Conservation (phyloP, 2,329 filamentous ascomycete genomes). For the Aspergillus hiratsukae region DNA sequence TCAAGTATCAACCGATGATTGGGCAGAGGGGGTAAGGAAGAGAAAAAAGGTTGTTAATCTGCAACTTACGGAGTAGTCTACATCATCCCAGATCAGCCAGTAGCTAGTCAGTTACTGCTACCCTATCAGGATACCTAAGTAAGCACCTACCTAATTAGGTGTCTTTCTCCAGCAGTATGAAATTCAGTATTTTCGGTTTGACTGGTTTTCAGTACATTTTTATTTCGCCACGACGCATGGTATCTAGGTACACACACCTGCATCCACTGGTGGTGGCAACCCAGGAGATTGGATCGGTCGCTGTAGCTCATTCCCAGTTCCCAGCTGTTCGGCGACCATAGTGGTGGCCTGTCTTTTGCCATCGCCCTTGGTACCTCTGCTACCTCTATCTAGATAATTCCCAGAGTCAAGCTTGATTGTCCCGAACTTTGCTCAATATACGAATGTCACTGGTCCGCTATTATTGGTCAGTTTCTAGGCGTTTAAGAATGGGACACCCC, state of each 20-base stretch:
- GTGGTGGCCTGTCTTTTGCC: background rate
- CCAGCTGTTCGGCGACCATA: background rate
- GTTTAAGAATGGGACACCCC: background rate
- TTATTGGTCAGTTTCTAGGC: background rate
- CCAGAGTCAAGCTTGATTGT: background rate
- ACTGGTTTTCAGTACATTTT: background rate
- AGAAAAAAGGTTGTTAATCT: background rate
- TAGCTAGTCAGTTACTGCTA: too few relatives aligned
- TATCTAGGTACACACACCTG: constrained; percentile 5
- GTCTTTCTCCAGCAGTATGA: background rate
- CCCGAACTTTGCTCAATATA: background rate
- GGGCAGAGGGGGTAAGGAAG: background rate
- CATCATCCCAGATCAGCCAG: too few relatives aligned
- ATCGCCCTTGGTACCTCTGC: background rate
- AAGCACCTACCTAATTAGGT: background rate
- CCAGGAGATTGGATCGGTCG: constrained; percentile 4
- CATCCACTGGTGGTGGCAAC: constrained; percentile 17
- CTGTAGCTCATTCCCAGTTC: background rate
- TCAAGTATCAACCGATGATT: background rate
- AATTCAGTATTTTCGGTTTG: background rate
- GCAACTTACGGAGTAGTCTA: too few relatives aligned
- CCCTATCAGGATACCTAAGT: too few relatives aligned
- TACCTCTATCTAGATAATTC: background rate
- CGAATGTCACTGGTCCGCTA: background rate
- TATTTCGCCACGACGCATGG: background rate